Evolutionary conservation across 495 filamentous ascomycete species (phyloP).

Genomic region (Rhizodiscina lignyota): DNA sequence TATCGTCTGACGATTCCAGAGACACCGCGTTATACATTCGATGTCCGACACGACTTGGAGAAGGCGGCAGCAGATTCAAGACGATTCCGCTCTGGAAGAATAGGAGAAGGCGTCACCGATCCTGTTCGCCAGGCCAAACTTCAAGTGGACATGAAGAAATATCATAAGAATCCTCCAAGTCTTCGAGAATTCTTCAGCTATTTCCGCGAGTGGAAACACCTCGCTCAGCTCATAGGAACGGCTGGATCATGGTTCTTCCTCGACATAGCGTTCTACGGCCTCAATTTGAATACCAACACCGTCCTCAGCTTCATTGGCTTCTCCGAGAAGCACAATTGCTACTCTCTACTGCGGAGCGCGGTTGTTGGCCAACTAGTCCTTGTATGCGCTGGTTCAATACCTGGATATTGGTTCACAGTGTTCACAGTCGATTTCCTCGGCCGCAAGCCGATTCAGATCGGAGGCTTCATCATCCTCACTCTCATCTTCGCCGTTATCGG

Average conservation of each 20-base stretch:
- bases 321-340: conserved; percentile 36
- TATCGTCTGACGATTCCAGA: conserved; percentile 83
- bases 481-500: conserved; percentile 63
- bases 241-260: conserved; percentile 69
- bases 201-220: conserved; percentile 50
- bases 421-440: conserved; percentile 53
- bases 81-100: conserved; percentile 20
- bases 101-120: conserved; percentile 44
- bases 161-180: conserved; percentile 42
- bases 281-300: conserved; percentile 57
- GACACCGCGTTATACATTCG: conserved; percentile 70
- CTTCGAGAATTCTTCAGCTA: conserved; percentile 46
- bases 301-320: conserved; percentile 54
- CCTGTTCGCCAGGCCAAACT: conserved; percentile 41
- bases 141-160: conserved; percentile 25
- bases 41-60: conserved; percentile 55
- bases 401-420: conserved; percentile 63
- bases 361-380: conserved; percentile 62
- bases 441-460: conserved; percentile 64
- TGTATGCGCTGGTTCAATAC: conserved; percentile 57
- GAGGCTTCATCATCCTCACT: conserved; percentile 59
- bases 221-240: conserved; percentile 54
- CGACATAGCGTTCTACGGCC: conserved; percentile 67
- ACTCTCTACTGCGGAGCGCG: conserved; percentile 48
- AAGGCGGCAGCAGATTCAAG: conserved; percentile 49